Evolutionary conservation across 1,284 basidiomycete genomes (phyloP).

Genomic region (Peniophora sp.): DNA sequence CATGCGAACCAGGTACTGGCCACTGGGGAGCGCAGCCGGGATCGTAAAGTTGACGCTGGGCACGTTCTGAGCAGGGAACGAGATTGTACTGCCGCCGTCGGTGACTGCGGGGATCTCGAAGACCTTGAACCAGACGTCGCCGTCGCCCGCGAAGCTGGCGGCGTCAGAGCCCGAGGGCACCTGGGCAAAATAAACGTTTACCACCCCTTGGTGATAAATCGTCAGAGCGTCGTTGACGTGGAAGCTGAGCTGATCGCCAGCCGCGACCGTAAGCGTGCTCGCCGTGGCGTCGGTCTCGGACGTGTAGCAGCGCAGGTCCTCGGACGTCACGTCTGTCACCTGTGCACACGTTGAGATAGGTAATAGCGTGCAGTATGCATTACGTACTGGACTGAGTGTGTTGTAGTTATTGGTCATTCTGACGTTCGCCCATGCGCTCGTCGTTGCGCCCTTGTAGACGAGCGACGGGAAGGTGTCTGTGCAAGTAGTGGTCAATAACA

Average conservation of each 20-base stretch:
- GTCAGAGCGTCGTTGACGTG: constrained; percentile 15
- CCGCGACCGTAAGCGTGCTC: constrained; percentile 17
- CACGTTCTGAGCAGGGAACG: constrained; percentile 30
- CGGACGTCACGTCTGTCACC: constrained; percentile 23
- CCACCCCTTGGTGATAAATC: constrained; percentile 20
- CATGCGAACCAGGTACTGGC: constrained; percentile 40
- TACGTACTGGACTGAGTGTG: constrained; percentile 26
- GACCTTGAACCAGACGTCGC: constrained; percentile 24
- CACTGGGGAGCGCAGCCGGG: constrained; percentile 33
- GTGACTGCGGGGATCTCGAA: constrained; percentile 31
- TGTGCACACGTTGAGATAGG: neutral
- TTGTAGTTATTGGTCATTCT: constrained; percentile 37
- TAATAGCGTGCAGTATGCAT: too few species aligned
- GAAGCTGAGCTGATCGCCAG: constrained; percentile 19
- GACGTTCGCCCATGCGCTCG: constrained; percentile 32
- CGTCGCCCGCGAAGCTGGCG: constrained; percentile 14
- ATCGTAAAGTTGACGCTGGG: constrained; percentile 33
- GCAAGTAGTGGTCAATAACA: neutral
- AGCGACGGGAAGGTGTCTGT: constrained; percentile 35
- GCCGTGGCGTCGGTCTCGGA: constrained; percentile 24
- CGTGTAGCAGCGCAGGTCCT: constrained; percentile 36
- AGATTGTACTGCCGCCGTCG: constrained; percentile 30
- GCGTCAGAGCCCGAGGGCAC: constrained; percentile 17
- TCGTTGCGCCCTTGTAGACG: constrained; percentile 27
- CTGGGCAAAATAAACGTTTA: constrained; percentile 23